These are phyloP conservation scores for Fusarium domesticum DNA, from an alignment of 2,329 filamentous ascomycete genomes.

Conservation along the genomic window DNA sequence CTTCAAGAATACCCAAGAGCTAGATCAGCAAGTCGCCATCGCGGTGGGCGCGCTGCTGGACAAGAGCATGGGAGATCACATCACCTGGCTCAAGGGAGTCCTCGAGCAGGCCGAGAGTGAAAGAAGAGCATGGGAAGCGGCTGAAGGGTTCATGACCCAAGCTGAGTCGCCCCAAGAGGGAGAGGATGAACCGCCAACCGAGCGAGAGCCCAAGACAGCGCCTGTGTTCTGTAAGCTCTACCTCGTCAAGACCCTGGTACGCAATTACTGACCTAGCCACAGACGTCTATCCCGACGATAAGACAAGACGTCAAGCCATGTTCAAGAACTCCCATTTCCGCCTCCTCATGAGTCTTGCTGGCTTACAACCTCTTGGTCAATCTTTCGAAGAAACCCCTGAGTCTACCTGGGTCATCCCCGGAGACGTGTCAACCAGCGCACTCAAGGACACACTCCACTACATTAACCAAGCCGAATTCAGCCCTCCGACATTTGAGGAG, in stretches of 20 bases:
- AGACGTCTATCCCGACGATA: slow-evolving; percentile 63
- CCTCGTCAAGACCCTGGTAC: slow-evolving; percentile 21
- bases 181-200: slow-evolving; percentile 27
- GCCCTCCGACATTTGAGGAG: slow-evolving; percentile 73
- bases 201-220: slow-evolving; percentile 29
- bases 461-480: slow-evolving; percentile 76
- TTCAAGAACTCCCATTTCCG: slow-evolving; percentile 88
- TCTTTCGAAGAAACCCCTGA: slow-evolving; percentile 67
- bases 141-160: slow-evolving; percentile 57
- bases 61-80: slow-evolving; percentile 69
- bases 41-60: slow-evolving; percentile 77
- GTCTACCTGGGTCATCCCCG: slow-evolving; percentile 74
- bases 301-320: slow-evolving; percentile 67
- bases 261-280: no score
- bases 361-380: slow-evolving; percentile 59
- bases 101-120: slow-evolving; percentile 67
- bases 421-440: slow-evolving; percentile 58
- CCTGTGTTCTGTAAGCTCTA: slow-evolving; percentile 34
- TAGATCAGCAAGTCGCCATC: slow-evolving; percentile 71
- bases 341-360: slow-evolving; percentile 74
- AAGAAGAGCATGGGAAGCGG: slow-evolving; percentile 73
- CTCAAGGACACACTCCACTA: slow-evolving; percentile 67
- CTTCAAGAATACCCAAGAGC: slow-evolving; percentile 68
- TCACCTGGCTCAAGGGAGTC: slow-evolving; percentile 79
- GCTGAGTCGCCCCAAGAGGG: slow-evolving; percentile 36